Percentiles rank a stretch among this genome's conserved stretches.
These are phyloP conservation scores for Vinca minor DNA, from an alignment of 257 asterid genomes.

Conservation along the genomic window DNA sequence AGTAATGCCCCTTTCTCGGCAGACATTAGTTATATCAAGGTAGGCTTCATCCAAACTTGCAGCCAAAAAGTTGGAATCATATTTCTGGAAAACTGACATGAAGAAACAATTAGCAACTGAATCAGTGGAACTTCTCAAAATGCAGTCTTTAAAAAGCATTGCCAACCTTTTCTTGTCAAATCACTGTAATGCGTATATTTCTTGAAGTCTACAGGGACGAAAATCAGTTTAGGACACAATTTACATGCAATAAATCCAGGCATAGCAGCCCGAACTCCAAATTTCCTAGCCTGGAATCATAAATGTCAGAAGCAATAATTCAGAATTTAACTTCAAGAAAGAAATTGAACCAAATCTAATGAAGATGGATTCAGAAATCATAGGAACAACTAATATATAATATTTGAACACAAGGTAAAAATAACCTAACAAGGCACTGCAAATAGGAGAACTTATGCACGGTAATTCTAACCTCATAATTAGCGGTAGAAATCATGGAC, in stretches of 20 bases:
- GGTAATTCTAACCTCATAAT: conserved; percentile 68
- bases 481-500: conserved; percentile 97
- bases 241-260: conserved; percentile 95
- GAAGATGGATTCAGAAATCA: neutral
- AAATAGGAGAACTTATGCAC: conserved; percentile 5
- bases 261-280: conserved; percentile 98
- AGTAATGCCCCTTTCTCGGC: conserved; percentile 58
- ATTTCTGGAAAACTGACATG: conserved; percentile 62
- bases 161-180: conserved; percentile 74
- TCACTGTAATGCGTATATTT: conserved; percentile 74
- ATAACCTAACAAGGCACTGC: neutral
- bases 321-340: neutral
- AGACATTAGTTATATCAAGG: conserved; percentile 72
- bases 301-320: conserved; percentile 10
- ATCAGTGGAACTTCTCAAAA: neutral
- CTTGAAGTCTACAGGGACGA: conserved; percentile 77
- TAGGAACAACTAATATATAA: neutral
- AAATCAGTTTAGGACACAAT: conserved; percentile 70
- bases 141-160: conserved; percentile 16
- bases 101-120: conserved; percentile 20
- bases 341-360: neutral
- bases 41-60: conserved; percentile 99
- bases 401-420: neutral
- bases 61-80: conserved; percentile 73
- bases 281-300: conserved; percentile 69